These are phyloP conservation scores for Hyaloscypha variabilis DNA, from an alignment of 495 filamentous ascomycete species.

Conservation along the genomic window DNA sequence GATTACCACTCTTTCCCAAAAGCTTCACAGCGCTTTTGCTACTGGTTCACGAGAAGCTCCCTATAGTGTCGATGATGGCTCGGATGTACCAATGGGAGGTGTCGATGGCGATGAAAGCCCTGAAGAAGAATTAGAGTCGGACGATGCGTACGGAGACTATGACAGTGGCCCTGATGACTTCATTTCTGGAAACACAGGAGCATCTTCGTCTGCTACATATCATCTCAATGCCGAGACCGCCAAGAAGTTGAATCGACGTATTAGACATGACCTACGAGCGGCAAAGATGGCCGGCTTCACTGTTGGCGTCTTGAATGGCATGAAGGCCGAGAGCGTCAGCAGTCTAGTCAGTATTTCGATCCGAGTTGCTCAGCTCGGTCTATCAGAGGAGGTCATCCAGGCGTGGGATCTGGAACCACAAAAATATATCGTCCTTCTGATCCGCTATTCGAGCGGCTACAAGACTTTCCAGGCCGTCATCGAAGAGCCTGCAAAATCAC, in stretches of 20 bases:
- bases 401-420: constrained; percentile 71
- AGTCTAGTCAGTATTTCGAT: constrained; percentile 66
- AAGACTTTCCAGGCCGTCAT: constrained; percentile 40
- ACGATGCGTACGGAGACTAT: constrained; percentile 28
- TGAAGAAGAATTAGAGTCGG: constrained; percentile 27
- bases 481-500: constrained; percentile 24
- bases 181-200: constrained; percentile 23
- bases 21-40: constrained; percentile 32
- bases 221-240: constrained; percentile 9
- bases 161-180: background rate
- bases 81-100: constrained; percentile 35
- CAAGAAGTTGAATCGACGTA: constrained; percentile 33
- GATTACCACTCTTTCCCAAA: constrained; percentile 26
- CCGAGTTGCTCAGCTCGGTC: constrained; percentile 67
- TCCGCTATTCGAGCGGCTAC: constrained; percentile 68
- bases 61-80: constrained; percentile 39
- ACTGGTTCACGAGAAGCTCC: constrained; percentile 38
- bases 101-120: constrained; percentile 35
- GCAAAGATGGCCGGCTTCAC: constrained; percentile 72
- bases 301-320: constrained; percentile 62
- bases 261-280: constrained; percentile 64
- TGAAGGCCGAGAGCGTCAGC: constrained; percentile 39
- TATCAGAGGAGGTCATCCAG: constrained; percentile 75
- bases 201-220: constrained; percentile 3
- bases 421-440: constrained; percentile 77